A percentile compares a stretch with the other conserved stretches of the same genome.
Evolutionary conservation across 768 basidiomycete genomes (phyloP).

Genomic region (Nidularia sp.): DNA sequence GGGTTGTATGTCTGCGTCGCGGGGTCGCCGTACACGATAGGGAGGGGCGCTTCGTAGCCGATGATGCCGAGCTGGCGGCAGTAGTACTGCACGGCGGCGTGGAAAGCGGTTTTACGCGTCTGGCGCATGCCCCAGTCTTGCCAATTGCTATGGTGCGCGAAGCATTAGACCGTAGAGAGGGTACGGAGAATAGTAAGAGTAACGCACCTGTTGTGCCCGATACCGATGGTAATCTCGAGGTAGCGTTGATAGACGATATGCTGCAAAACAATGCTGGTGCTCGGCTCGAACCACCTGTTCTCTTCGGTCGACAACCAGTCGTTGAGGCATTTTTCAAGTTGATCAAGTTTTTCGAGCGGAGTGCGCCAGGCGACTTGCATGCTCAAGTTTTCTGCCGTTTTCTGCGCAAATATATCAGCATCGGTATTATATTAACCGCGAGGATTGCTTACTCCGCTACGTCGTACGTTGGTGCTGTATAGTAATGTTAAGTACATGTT

Average conservation of each 20-base stretch:
- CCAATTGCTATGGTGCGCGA: constrained; percentile 18
- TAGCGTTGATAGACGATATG: constrained; percentile 63
- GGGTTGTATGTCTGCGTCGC: constrained; percentile 17
- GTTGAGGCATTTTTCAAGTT: constrained; percentile 62
- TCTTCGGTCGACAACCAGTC: constrained; percentile 77
- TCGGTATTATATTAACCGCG: not conserved
- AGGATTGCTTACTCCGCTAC: constrained; percentile 50
- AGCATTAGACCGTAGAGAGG: not conserved
- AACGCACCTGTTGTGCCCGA: constrained; percentile 47
- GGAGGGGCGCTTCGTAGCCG: constrained; percentile 56
- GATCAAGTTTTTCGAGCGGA: constrained; percentile 66
- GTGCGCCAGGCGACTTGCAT: constrained; percentile 78
- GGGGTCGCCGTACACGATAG: constrained; percentile 45
- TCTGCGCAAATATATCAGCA: constrained; percentile 27
- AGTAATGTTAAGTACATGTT: constrained; percentile 1
- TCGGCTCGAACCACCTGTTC: constrained; percentile 74
- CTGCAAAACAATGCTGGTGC: constrained; percentile 59
- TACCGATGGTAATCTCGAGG: constrained; percentile 65
- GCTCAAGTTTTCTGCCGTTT: constrained; percentile 63
- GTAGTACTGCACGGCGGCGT: constrained; percentile 73
- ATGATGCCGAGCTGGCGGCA: constrained; percentile 66
- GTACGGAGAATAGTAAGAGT: not conserved
- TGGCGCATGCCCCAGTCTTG: constrained; percentile 57
- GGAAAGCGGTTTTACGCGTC: constrained; percentile 70
- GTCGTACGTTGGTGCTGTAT: constrained; percentile 63